Base-by-base conservation (phyloP, 768 basidiomycete species). In the Postia placenta region DNA sequence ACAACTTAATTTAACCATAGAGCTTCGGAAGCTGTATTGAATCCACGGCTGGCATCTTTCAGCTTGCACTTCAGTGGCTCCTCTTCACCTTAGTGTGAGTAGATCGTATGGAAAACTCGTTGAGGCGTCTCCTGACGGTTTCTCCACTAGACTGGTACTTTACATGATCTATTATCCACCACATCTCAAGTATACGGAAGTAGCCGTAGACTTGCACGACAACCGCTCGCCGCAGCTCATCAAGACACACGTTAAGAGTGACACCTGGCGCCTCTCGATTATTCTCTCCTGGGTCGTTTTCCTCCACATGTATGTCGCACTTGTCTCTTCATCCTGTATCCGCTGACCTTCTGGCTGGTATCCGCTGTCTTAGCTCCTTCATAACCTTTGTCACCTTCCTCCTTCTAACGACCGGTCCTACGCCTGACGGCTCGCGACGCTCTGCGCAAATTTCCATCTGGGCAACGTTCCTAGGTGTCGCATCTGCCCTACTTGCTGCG, bases 91-190 rank as follows among this genome's bases (percentile, higher is more conserved):
- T 89, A 45, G 83, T 96, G 94, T 94, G 56, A 47, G 87, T 75
- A 14, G n/a, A 7, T n/a, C 50, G 20, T 47, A 20, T n/a, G n/a
- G n/a, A n/a, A n/a, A n/a, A n/a, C n/a, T n/a, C n/a, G 33, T n/a
- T 35, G 33, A 35, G n/a, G n/a, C n/a, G n/a, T n/a, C n/a, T n/a
- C n/a, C n/a, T n/a, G n/a, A n/a, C n/a, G n/a, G n/a, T n/a, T n/a
- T n/a, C n/a, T 40, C 19, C 5, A n/a, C 3, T 56, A 97, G 94
- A 38, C 74, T 97, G 50, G 75, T 94, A 0, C 79, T 99, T 2
- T 98, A 89, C 69, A 83, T 99, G 71, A 70, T 87, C 35, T 98
- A 93, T 72, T 98, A 91, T 64, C 96, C 96, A 0, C 68, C 75
- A 5, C 80, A 88, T 58, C 80, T 87, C 61, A 96, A 94, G 67